Evolutionary conservation across 768 basidiomycete genomes (phyloP).

Genomic region (Cystofilobasidium bisporidii): DNA sequence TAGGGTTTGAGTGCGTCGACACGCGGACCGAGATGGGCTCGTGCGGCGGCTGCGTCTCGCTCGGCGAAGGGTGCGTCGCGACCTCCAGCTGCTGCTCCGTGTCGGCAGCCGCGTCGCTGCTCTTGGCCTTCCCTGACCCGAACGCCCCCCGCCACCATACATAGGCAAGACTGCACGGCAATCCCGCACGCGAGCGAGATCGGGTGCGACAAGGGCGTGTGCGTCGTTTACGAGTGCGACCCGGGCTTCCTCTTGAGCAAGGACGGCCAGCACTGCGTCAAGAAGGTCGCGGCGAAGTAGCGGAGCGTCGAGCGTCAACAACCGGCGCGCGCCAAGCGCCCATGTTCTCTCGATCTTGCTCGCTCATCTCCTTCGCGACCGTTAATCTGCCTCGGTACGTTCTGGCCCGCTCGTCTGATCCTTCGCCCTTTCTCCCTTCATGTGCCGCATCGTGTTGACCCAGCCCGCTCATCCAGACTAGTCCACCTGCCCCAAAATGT

Average conservation of each 20-base stretch:
- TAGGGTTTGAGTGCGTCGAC: constrained; percentile 41
- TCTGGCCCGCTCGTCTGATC: too few relatives aligned
- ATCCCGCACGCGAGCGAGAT: constrained; percentile 15
- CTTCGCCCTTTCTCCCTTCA: too few relatives aligned
- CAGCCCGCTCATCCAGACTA: too few relatives aligned
- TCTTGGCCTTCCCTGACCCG: not conserved
- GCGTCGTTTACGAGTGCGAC: constrained; percentile 13
- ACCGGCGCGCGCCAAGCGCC: not conserved
- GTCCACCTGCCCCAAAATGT: too few relatives aligned
- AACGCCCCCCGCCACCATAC: not conserved
- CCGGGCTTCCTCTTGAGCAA: constrained; percentile 6
- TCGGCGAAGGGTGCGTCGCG: constrained; percentile 37
- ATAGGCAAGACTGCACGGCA: constrained; percentile 25
- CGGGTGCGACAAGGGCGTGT: constrained; percentile 12
- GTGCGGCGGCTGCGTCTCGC: constrained; percentile 39
- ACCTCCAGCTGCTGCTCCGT: too few relatives aligned
- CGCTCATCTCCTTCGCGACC: not conserved
- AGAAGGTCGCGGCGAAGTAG: constrained; percentile 28
- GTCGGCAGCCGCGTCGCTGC: not conserved
- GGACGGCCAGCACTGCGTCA: constrained; percentile 20
- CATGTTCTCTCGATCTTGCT: not conserved
- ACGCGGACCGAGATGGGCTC: constrained; percentile 37
- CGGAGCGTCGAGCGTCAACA: too few relatives aligned
- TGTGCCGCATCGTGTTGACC: not conserved
- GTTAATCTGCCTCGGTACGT: not conserved